Conservation (phyloP, 176 grass and related monocot species). For the Carex kokanica region DNA sequence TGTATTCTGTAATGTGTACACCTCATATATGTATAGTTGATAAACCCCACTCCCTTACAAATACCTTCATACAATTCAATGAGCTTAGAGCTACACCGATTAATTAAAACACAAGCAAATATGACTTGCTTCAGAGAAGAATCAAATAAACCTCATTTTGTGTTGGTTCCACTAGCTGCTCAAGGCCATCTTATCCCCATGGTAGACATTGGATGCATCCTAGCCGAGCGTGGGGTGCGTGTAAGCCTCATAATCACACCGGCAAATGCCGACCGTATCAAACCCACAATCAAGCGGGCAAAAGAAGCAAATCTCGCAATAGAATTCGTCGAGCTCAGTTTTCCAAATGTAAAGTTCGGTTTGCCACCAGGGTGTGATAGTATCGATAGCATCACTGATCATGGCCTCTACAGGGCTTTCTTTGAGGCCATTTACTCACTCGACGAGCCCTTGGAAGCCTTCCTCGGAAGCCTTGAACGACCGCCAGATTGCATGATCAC, state of each 20-base stretch:
- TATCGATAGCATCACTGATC: constrained; percentile 28
- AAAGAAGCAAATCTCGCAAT: not conserved
- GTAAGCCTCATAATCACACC: constrained; percentile 45
- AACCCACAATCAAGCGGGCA: constrained; percentile 28
- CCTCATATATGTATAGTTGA: too few relatives aligned
- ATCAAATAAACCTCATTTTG: constrained; percentile 37
- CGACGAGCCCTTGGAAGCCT: constrained; percentile 4
- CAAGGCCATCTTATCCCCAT: constrained; percentile 59
- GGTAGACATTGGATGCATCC: constrained; percentile 41
- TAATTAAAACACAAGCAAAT: not conserved
- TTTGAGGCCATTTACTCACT: constrained; percentile 17
- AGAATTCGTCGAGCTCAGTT: constrained; percentile 29
- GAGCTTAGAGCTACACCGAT: too few relatives aligned
- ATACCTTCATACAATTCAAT: too few relatives aligned
- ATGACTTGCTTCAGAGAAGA: constrained; percentile 3
- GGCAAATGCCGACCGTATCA: constrained; percentile 35
- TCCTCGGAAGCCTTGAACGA: constrained; percentile 2
- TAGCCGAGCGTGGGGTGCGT: constrained; percentile 31
- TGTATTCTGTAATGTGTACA: too few relatives aligned
- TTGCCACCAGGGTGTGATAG: constrained; percentile 50
- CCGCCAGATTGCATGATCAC: constrained; percentile 16
- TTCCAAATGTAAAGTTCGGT: constrained; percentile 36
- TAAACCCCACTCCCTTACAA: too few relatives aligned
- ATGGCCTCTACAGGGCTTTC: not conserved
- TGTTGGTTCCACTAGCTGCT: constrained; percentile 41